Percentiles rank a stretch among this genome's conserved stretches.
phyloP scores from a whole-genome alignment of 176 grass and related monocot species.

The Carex parvula region DNA sequence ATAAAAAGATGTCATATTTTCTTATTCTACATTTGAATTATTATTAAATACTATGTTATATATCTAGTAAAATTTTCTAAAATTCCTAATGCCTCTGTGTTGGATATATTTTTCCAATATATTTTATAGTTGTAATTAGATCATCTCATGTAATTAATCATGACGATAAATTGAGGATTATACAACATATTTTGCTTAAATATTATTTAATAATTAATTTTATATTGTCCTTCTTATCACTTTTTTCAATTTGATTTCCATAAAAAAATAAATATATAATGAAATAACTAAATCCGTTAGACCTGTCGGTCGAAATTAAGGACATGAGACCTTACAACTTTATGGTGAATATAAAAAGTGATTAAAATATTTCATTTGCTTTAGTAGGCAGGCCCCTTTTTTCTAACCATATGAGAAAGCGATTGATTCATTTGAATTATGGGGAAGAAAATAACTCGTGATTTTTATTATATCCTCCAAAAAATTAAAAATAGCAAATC shows the following conservation, averaged over 20 bases:
- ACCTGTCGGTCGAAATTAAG: not conserved
- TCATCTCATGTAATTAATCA: no score
- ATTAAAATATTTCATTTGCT: slow-evolving; percentile 12
- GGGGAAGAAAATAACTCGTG: not conserved
- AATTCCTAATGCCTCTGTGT: no score
- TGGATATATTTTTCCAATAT: no score
- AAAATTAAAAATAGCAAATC: no score
- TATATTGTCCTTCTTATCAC: not conserved
- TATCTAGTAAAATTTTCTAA: no score
- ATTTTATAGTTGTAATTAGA: no score
- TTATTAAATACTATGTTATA: no score
- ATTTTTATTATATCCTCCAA: no score
- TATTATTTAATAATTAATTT: not conserved
- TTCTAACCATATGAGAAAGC: slow-evolving; percentile 17
- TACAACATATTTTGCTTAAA: no score
- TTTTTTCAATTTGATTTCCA: not conserved
- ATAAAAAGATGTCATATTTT: no score
- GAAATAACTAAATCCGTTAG: not conserved
- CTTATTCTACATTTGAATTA: no score
- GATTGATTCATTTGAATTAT: not conserved
- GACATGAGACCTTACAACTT: not conserved
- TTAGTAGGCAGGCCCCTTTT: slow-evolving; percentile 15
- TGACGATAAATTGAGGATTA: no score
- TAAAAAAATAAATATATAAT: not conserved
- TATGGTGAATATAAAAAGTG: not conserved